Conservation (phyloP, 148 eudicot species). For the Fallopia convolvulus region DNA sequence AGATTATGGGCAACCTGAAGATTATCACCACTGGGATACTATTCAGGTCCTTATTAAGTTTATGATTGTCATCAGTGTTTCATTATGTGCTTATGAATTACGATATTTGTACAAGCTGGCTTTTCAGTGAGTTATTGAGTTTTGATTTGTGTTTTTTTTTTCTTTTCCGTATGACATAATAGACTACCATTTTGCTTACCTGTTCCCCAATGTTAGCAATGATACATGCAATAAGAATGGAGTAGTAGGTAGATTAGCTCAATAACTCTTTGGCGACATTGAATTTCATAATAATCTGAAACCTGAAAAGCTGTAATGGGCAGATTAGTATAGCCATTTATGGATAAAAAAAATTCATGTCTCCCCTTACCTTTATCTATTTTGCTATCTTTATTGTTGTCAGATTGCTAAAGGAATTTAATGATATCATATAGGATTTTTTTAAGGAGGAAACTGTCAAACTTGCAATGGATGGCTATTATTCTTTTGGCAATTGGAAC, state of each 20-base stretch:
- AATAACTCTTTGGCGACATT: not conserved
- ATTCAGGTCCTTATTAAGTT: slow-evolving; percentile 52
- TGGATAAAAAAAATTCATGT: not conserved
- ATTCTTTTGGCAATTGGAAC: slow-evolving; percentile 88
- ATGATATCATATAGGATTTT: slow-evolving; percentile 50
- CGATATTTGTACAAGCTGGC: not conserved
- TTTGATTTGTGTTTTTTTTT: not conserved
- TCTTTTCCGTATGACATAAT: not conserved
- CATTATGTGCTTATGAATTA: not conserved
- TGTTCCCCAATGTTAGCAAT: not conserved
- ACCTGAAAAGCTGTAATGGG: not conserved
- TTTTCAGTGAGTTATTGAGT: not conserved
- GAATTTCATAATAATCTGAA: not conserved
- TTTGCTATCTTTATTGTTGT: not conserved
- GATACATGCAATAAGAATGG: not conserved
- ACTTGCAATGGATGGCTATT: slow-evolving; percentile 96
- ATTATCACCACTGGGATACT: slow-evolving; percentile 90
- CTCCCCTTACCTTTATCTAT: not conserved
- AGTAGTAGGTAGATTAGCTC: not conserved
- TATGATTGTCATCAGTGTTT: slow-evolving; percentile 5
- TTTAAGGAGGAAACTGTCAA: slow-evolving; percentile 75
- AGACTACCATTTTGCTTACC: not conserved
- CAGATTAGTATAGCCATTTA: not conserved
- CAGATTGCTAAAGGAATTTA: slow-evolving; percentile 9
- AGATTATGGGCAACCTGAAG: slow-evolving; percentile 94